Percentiles rank a stretch among this genome's conserved stretches.
phyloP scores from a whole-genome alignment of 2,329 filamentous ascomycete genomes.

The Thielaviopsis cerberus region DNA sequence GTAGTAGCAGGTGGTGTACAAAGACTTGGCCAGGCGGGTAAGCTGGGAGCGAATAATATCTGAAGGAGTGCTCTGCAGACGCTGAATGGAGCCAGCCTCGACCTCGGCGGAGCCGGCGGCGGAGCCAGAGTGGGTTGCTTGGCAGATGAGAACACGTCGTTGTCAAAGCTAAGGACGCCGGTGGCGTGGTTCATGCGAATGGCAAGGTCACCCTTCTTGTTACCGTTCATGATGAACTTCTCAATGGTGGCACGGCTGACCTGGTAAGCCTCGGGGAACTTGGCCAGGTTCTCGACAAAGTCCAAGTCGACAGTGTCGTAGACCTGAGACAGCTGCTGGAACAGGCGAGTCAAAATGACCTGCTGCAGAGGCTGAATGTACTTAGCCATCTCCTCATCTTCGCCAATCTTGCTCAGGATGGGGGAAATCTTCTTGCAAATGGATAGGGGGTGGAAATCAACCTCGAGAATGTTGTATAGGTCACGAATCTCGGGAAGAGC shows the following conservation, averaged over 20 bases:
- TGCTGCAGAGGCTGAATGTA: conserved; percentile 92
- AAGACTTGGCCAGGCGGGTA: conserved; percentile 71
- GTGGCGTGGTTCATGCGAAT: conserved; percentile 93
- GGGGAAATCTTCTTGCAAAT: conserved; percentile 99
- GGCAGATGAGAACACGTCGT: conserved; percentile 91
- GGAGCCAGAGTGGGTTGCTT: conserved; percentile 78
- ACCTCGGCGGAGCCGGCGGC: conserved; percentile 71
- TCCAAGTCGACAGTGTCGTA: conserved; percentile 93
- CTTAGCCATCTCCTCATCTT: conserved; percentile 89
- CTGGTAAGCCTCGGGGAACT: conserved; percentile 93
- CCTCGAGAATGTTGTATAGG: conserved; percentile 95
- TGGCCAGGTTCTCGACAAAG: conserved; percentile 82
- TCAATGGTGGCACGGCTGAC: conserved; percentile 80
- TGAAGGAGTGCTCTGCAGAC: conserved; percentile 89
- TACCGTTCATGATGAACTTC: conserved; percentile 99
- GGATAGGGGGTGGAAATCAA: conserved; percentile 95
- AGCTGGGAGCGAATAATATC: conserved; percentile 95
- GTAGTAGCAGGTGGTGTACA: conserved; percentile 89
- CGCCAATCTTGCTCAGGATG: conserved; percentile 81
- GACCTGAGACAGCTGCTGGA: conserved; percentile 96
- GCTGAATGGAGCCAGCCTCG: conserved; percentile 71
- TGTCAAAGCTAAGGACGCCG: conserved; percentile 89
- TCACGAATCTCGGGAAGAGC: conserved; percentile 88
- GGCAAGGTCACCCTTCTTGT: conserved; percentile 96
- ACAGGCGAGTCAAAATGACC: conserved; percentile 91